phyloP scores from a whole-genome alignment of 768 basidiomycete genomes.

The Russula compacta region DNA sequence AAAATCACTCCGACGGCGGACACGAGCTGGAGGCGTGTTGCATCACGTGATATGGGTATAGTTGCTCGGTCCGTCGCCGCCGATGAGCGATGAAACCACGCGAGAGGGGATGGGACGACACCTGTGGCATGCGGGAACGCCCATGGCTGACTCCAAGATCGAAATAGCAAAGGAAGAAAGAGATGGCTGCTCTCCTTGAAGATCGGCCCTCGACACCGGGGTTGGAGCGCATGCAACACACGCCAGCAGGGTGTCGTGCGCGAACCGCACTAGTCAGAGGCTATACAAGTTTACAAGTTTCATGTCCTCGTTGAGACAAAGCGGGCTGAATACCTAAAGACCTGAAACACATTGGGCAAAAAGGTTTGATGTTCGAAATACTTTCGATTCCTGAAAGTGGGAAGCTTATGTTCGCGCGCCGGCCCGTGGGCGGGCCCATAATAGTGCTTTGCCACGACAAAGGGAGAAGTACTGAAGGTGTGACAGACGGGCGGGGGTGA shows the following conservation, averaged over 20 bases:
- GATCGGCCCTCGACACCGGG: background rate
- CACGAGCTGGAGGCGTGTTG: constrained; percentile 15
- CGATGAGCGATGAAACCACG: background rate
- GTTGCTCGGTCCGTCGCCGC: background rate
- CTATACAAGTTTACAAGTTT: constrained; percentile 15
- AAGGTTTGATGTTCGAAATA: background rate
- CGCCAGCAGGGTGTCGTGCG: background rate
- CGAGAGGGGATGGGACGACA: background rate
- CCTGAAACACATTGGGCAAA: background rate
- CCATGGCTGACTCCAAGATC: background rate
- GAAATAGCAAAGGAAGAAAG: background rate
- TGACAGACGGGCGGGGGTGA: constrained; percentile 1
- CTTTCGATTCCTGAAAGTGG: constrained; percentile 2
- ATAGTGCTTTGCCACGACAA: background rate
- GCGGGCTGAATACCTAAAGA: background rate
- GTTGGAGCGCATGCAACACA: background rate
- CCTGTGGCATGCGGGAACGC: background rate
- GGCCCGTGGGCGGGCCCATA: background rate
- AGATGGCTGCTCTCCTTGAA: background rate
- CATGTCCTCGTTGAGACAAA: constrained; percentile 5
- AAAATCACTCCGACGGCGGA: constrained; percentile 6
- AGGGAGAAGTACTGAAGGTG: background rate
- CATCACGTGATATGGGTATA: constrained; percentile 2
- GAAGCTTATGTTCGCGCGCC: background rate
- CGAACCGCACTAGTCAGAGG: background rate